A percentile compares a stretch with the other conserved stretches of the same genome.
Evolutionary conservation across 1,284 basidiomycete genomes (phyloP).

Genomic region (Ustilago lituana): DNA sequence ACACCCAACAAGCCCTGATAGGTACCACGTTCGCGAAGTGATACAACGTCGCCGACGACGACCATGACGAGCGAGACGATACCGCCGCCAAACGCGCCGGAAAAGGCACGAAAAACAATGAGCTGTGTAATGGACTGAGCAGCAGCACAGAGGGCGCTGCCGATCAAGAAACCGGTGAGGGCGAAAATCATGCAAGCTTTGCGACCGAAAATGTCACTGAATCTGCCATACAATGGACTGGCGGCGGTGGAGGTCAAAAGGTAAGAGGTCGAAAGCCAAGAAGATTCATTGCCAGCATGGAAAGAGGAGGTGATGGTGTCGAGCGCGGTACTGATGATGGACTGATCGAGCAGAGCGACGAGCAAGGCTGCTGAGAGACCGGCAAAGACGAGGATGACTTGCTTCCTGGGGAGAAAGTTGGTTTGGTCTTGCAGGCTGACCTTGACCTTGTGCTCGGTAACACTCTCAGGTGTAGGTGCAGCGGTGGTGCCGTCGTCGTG

Average conservation of each 20-base stretch:
- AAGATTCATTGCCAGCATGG: constrained; percentile 66
- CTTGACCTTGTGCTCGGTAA: constrained; percentile 38
- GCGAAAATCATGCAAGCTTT: constrained; percentile 75
- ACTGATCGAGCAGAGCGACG: constrained; percentile 65
- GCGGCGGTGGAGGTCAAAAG: constrained; percentile 67
- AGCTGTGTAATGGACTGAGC: constrained; percentile 73
- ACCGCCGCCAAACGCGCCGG: constrained; percentile 77
- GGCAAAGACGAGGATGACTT: constrained; percentile 75
- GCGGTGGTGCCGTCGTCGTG: constrained; percentile 24
- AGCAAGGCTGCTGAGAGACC: constrained; percentile 70
- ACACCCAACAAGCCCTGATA: constrained; percentile 57
- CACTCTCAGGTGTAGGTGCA: constrained; percentile 30
- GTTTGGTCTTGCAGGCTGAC: constrained; percentile 77
- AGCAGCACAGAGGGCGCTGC: constrained; percentile 66
- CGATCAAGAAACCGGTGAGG: constrained; percentile 72
- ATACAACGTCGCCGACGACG: constrained; percentile 52
- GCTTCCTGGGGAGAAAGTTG: constrained; percentile 77
- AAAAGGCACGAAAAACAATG: constrained; percentile 77
- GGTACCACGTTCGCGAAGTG: constrained; percentile 50
- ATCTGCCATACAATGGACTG: constrained; percentile 67
- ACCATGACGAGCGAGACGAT: constrained; percentile 74
- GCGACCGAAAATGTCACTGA: constrained; percentile 77
- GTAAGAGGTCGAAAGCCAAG: constrained; percentile 69
- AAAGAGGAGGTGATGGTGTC: constrained; percentile 60
- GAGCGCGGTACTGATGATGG: constrained; percentile 67